A percentile compares a stretch with the other conserved stretches of the same genome.
phyloP scores from a whole-genome alignment of 169 alveolate genomes.

The Perkinsus marinus region DNA sequence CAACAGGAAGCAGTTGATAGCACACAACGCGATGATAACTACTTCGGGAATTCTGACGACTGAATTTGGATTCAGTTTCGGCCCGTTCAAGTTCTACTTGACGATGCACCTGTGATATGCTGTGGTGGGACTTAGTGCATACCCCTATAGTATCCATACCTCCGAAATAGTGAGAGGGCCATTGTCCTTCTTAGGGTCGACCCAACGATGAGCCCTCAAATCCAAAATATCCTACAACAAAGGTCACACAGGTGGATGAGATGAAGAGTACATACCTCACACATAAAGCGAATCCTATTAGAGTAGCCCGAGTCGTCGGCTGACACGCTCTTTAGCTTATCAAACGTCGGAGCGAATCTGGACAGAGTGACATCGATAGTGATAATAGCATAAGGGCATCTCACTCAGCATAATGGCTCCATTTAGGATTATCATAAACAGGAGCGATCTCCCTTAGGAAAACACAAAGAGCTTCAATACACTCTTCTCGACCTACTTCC shows the following conservation, averaged over 20 bases:
- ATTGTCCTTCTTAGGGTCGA: background rate
- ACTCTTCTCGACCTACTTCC: background rate
- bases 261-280: background rate
- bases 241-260: background rate
- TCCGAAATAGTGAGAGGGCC: background rate
- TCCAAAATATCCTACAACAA: background rate
- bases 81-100: background rate
- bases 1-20: background rate
- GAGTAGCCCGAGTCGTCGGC: background rate
- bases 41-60: background rate
- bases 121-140: too few species aligned
- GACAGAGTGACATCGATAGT: background rate
- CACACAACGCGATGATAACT: background rate
- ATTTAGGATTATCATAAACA: slow-evolving; percentile 18
- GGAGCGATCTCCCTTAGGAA: slow-evolving; percentile 26
- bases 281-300: background rate
- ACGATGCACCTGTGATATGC: background rate
- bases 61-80: background rate
- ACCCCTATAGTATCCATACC: background rate
- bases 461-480: slow-evolving; percentile 22
- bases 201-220: background rate
- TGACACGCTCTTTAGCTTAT: background rate
- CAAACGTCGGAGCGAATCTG: background rate
- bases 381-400: background rate
- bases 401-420: slow-evolving; percentile 15